A percentile compares a stretch with the other conserved stretches of the same genome.
Conservation (phyloP, 805 yeast species). For the Pichia sporocuriosa region DNA sequence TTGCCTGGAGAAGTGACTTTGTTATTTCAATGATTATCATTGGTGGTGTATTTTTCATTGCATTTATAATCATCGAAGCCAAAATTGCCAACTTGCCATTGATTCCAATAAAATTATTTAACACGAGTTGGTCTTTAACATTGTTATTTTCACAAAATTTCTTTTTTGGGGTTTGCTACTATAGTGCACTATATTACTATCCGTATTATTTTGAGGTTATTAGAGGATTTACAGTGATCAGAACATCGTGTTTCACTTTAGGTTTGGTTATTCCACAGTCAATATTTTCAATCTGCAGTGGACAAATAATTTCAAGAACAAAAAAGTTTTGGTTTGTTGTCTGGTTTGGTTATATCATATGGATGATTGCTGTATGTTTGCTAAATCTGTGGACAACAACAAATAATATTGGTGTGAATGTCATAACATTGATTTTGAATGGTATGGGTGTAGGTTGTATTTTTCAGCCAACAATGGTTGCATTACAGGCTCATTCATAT, state of each 20-base stretch:
- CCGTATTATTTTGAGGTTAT: conserved; percentile 46
- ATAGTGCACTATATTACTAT: conserved; percentile 39
- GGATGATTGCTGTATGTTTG: conserved; percentile 35
- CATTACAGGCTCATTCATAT: conserved; percentile 45
- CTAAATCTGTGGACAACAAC: conserved; percentile 24
- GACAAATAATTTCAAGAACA: conserved; percentile 36
- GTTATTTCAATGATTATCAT: conserved; percentile 36
- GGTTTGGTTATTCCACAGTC: conserved; percentile 42
- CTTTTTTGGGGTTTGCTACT: conserved; percentile 44
- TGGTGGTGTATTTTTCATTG: conserved; percentile 36
- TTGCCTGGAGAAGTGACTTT: conserved; percentile 44
- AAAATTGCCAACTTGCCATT: conserved; percentile 44
- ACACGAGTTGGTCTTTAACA: conserved; percentile 28
- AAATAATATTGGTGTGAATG: conserved; percentile 30
- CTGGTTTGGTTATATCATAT: conserved; percentile 31
- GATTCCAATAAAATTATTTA: conserved; percentile 44
- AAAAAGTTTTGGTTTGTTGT: conserved; percentile 40
- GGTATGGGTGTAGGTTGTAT: conserved; percentile 43
- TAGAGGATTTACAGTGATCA: conserved; percentile 33
- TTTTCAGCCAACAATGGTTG: conserved; percentile 52
- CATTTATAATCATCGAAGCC: conserved; percentile 45
- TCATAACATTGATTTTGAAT: conserved; percentile 29
- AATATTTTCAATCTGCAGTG: conserved; percentile 36
- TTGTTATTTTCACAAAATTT: conserved; percentile 34
- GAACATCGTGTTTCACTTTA: conserved; percentile 35